phyloP scores from a whole-genome alignment of 495 filamentous ascomycete species.

The Sphaerosporella brunnea region DNA sequence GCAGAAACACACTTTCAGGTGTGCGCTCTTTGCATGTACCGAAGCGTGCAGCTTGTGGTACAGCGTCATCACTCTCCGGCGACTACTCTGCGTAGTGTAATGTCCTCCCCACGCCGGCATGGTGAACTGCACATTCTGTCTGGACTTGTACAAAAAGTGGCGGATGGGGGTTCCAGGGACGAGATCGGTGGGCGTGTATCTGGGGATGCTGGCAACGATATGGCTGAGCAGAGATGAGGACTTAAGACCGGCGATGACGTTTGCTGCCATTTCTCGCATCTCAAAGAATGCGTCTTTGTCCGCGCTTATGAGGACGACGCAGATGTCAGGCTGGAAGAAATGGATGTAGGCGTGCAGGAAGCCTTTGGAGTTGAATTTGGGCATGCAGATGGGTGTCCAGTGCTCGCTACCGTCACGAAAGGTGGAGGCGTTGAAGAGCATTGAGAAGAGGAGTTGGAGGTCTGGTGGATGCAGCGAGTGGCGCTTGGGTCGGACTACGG shows the following conservation, averaged over 20 bases:
- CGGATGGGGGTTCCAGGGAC: slow-evolving; percentile 59
- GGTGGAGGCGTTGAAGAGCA: slow-evolving; percentile 90
- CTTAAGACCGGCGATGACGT: slow-evolving; percentile 41
- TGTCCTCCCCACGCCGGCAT: slow-evolving; percentile 55
- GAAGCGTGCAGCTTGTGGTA: slow-evolving; percentile 72
- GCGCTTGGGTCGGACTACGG: slow-evolving; percentile 80
- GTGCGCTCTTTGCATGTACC: slow-evolving; percentile 63
- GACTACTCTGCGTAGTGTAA: neutral
- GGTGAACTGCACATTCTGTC: slow-evolving; percentile 82
- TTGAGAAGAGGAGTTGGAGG: slow-evolving; percentile 91
- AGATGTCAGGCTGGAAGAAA: slow-evolving; percentile 64
- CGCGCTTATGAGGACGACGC: slow-evolving; percentile 77
- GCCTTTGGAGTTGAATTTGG: slow-evolving; percentile 93
- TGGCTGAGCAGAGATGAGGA: neutral
- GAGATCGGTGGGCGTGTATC: slow-evolving; percentile 53
- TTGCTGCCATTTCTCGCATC: slow-evolving; percentile 65
- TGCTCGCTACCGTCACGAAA: slow-evolving; percentile 86
- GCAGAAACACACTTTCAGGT: slow-evolving; percentile 70
- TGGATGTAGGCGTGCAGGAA: slow-evolving; percentile 98
- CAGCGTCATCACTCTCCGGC: slow-evolving; percentile 49
- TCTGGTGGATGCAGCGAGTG: slow-evolving; percentile 94
- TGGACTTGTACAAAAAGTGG: slow-evolving; percentile 89
- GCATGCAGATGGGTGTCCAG: slow-evolving; percentile 92
- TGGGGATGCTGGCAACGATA: slow-evolving; percentile 34
- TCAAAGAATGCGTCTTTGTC: slow-evolving; percentile 88